phyloP scores from a whole-genome alignment of 495 filamentous ascomycete species.

The Aspergillus biplanus region DNA sequence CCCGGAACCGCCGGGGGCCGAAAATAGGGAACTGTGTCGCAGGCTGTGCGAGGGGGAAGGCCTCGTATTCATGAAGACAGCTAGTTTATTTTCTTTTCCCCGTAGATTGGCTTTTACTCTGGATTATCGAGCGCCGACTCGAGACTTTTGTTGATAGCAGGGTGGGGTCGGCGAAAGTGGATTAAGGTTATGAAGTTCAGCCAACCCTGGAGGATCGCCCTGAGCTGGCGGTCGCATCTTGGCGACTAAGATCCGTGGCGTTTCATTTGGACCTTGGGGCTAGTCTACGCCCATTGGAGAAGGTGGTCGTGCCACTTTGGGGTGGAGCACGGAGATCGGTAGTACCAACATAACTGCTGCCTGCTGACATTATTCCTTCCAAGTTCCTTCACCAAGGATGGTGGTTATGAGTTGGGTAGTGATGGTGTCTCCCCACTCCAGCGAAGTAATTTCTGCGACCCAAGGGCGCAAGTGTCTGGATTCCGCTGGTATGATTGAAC shows the following conservation, averaged over 20 bases:
- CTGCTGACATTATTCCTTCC: too few species aligned
- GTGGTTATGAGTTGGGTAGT: background rate
- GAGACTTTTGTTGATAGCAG: background rate
- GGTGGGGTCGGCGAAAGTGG: background rate
- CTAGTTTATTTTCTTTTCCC: background rate
- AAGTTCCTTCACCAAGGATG: too few species aligned
- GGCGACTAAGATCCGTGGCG: background rate
- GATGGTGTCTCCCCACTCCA: background rate
- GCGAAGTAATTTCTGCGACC: too few species aligned
- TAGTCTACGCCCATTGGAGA: slow-evolving; percentile 6
- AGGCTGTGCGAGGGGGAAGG: background rate
- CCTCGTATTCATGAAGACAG: background rate
- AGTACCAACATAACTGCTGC: background rate
- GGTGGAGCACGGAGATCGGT: slow-evolving; percentile 6
- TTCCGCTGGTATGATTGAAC: too few species aligned
- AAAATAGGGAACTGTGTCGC: background rate
- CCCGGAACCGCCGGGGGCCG: slow-evolving; percentile 11
- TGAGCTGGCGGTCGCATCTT: background rate
- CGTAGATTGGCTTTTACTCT: background rate
- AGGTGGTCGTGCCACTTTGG: slow-evolving; percentile 16
- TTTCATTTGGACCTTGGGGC: background rate
- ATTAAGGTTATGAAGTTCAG: slow-evolving; percentile 11
- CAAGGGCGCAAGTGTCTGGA: too few species aligned
- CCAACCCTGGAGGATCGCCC: slow-evolving; percentile 5
- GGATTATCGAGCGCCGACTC: background rate